Conservation (phyloP, 2,329 filamentous ascomycete genomes). For the Juglanconis juglandina region DNA sequence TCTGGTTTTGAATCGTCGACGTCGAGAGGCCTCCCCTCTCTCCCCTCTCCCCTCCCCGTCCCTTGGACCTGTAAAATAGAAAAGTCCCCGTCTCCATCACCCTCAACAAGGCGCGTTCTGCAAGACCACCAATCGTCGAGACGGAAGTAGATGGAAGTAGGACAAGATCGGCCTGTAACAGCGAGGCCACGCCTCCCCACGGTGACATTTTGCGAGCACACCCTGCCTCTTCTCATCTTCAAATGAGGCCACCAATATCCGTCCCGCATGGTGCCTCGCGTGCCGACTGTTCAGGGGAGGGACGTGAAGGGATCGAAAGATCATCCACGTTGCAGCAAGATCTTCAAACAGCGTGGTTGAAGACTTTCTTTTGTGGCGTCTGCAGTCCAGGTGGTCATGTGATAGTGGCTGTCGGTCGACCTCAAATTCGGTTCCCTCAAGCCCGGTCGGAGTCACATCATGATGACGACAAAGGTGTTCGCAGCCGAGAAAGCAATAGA, state of each 20-base stretch:
- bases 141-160: not conserved
- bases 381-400: not conserved
- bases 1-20: too few relatives aligned
- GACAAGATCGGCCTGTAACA: not conserved
- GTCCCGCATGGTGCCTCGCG: not conserved
- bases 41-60: not conserved
- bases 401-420: not conserved
- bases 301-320: not conserved
- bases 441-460: not conserved
- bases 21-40: too few relatives aligned
- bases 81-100: too few relatives aligned
- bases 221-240: not conserved
- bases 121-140: not conserved
- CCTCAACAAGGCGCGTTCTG: not conserved
- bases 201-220: not conserved
- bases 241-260: too few relatives aligned
- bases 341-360: not conserved
- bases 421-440: not conserved
- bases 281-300: not conserved
- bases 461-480: conserved; percentile 6
- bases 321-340: not conserved
- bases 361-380: not conserved
- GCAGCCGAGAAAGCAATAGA: not conserved
- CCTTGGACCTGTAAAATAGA: not conserved
- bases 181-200: not conserved